Evolutionary conservation across 208 protist species (phyloP).

Genomic region (Jaenimonas drosophilae): DNA sequence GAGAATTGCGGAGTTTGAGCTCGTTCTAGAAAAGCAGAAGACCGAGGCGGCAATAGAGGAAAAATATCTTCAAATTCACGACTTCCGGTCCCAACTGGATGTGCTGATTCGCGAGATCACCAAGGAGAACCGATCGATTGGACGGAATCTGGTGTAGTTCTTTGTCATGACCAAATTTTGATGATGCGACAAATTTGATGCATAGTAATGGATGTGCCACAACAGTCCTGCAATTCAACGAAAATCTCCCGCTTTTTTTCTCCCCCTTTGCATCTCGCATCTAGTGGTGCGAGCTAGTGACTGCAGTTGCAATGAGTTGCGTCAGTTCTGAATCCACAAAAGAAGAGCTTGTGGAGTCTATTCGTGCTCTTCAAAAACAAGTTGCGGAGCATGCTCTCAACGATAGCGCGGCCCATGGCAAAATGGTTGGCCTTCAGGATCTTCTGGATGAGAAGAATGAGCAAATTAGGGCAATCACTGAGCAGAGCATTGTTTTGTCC

Average conservation of each 20-base stretch:
- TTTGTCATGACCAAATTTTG: background rate
- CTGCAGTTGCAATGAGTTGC: too few relatives aligned
- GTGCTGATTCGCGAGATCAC: constrained; percentile 31
- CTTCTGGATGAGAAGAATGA: constrained; percentile 43
- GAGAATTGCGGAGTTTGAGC: constrained; percentile 59
- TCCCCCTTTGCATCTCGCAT: background rate
- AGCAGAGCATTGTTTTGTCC: constrained; percentile 38
- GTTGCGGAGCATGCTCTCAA: too few relatives aligned
- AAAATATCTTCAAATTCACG: constrained; percentile 79
- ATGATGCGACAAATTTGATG: background rate
- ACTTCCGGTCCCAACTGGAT: constrained; percentile 63
- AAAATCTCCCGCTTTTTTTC: constrained; percentile 2
- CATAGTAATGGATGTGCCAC: background rate
- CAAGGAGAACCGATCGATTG: constrained; percentile 2
- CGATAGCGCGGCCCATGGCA: too few relatives aligned
- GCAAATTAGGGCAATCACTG: constrained; percentile 34
- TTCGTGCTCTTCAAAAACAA: too few relatives aligned
- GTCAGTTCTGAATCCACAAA: too few relatives aligned
- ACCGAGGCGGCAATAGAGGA: constrained; percentile 49
- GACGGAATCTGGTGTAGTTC: constrained; percentile 3
- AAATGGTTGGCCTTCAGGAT: constrained; percentile 27
- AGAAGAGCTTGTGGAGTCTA: constrained; percentile 57
- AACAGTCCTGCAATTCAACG: background rate
- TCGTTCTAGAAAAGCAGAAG: constrained; percentile 38
- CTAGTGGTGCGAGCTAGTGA: background rate